These are phyloP conservation scores for Mycena vitilis DNA, from an alignment of 768 basidiomycete species.

Conservation along the genomic window DNA sequence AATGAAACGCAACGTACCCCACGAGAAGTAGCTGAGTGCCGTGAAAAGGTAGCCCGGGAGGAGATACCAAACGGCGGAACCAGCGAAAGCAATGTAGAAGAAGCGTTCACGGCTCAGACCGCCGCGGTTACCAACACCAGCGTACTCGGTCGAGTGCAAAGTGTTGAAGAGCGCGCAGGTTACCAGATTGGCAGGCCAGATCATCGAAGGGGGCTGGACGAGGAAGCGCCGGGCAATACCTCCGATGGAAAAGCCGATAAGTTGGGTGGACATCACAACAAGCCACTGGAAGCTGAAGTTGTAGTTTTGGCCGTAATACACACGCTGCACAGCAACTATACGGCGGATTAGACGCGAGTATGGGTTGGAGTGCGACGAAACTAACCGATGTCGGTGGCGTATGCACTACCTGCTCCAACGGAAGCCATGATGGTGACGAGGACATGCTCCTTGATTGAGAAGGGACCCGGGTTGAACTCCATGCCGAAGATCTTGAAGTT, in stretches of 20 bases:
- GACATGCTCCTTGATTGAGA: constrained; percentile 84
- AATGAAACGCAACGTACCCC: constrained; percentile 38
- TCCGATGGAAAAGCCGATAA: constrained; percentile 84
- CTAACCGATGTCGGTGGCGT: constrained; percentile 74
- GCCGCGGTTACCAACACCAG: constrained; percentile 68
- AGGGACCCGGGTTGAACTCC: constrained; percentile 79
- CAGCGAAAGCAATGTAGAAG: constrained; percentile 70
- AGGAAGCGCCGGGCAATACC: constrained; percentile 79
- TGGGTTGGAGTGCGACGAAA: too few species aligned
- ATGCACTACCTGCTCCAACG: constrained; percentile 70
- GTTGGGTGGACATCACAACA: constrained; percentile 72
- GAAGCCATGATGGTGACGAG: constrained; percentile 68
- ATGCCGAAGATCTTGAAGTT: constrained; percentile 68
- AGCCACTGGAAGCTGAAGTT: constrained; percentile 78
- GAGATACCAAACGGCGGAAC: constrained; percentile 67
- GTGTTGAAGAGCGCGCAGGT: constrained; percentile 83
- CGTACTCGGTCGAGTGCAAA: constrained; percentile 74
- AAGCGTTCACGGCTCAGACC: constrained; percentile 78
- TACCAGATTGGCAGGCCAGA: constrained; percentile 80
- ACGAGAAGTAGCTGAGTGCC: constrained; percentile 68
- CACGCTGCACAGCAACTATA: constrained; percentile 65
- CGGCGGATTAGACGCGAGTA: not conserved
- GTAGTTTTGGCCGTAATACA: constrained; percentile 70
- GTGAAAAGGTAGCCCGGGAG: constrained; percentile 59
- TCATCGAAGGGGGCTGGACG: constrained; percentile 70